A percentile compares a stretch with the other conserved stretches of the same genome.
Conservation (phyloP, 2,329 filamentous ascomycete genomes). For the Ampelomyces quisqualis region DNA sequence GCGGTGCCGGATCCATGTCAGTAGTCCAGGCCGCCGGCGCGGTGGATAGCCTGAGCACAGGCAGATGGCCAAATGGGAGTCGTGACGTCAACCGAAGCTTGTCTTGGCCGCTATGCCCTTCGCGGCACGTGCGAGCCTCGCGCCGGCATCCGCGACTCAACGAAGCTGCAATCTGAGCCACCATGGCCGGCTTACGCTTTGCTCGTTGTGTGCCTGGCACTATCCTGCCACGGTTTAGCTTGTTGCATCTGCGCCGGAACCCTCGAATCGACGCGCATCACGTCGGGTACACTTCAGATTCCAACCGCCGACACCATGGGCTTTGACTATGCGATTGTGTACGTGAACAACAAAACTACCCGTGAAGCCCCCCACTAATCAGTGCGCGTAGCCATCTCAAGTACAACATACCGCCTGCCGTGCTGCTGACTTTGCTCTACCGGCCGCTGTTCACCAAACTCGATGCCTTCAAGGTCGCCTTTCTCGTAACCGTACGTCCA, state of each 20-base stretch:
- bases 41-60: too few species aligned
- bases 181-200: slow-evolving; percentile 9
- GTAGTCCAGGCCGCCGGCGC: background rate
- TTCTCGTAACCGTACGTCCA: slow-evolving; percentile 54
- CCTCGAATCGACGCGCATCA: slow-evolving; percentile 21
- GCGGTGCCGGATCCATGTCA: background rate
- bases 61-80: slow-evolving; percentile 15
- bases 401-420: slow-evolving; percentile 66
- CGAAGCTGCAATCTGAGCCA: slow-evolving; percentile 3
- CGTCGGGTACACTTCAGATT: slow-evolving; percentile 4
- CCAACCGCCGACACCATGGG: slow-evolving; percentile 49
- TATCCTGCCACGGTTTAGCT: slow-evolving; percentile 19
- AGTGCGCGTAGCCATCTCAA: slow-evolving; percentile 66
- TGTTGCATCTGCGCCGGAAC: slow-evolving; percentile 19
- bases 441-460: slow-evolving; percentile 62
- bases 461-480: slow-evolving; percentile 63
- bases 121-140: slow-evolving; percentile 3
- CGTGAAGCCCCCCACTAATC: too few species aligned
- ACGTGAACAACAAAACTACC: slow-evolving; percentile 37
- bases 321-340: slow-evolving; percentile 64
- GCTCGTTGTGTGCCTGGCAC: slow-evolving; percentile 13
- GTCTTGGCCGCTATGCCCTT: slow-evolving; percentile 13
- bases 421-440: slow-evolving; percentile 59
- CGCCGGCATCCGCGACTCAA: slow-evolving; percentile 1
- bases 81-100: slow-evolving; percentile 34